Evolutionary conservation across 306 rosid genomes (phyloP).

Genomic region (Coriaria nepalensis): DNA sequence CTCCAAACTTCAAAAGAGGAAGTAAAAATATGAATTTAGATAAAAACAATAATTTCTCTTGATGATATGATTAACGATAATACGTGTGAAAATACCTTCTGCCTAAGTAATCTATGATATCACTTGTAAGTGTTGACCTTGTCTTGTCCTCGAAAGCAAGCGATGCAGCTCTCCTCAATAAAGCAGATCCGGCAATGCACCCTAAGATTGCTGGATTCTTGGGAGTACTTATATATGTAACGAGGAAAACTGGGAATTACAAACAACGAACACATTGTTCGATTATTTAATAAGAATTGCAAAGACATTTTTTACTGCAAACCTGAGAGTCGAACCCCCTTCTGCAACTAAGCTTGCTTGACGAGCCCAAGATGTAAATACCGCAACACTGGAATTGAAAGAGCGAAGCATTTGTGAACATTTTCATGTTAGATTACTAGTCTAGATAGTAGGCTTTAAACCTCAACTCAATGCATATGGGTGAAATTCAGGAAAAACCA

Average conservation of each 20-base stretch:
- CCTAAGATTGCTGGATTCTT: conserved; percentile 67
- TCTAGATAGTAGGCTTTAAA: neutral
- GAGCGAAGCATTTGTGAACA: neutral
- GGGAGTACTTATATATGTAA: conserved; percentile 19
- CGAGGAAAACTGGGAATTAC: conserved; percentile 7
- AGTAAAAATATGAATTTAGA: neutral
- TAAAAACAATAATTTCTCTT: no score
- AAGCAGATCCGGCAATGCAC: conserved; percentile 70
- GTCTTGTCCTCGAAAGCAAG: conserved; percentile 64
- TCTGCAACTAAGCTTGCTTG: conserved; percentile 20
- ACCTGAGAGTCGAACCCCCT: conserved; percentile 34
- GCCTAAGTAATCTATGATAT: conserved; percentile 81
- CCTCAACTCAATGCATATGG: no score
- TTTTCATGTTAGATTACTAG: neutral
- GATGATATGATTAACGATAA: no score
- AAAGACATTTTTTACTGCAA: conserved; percentile 5
- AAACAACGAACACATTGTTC: conserved; percentile 3
- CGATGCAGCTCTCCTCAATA: conserved; percentile 84
- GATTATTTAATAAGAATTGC: neutral
- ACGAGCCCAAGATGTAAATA: conserved; percentile 73
- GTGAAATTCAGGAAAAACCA: conserved; percentile 2
- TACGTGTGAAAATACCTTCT: conserved; percentile 35
- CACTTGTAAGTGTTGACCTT: conserved; percentile 79
- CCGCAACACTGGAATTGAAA: conserved; percentile 53
- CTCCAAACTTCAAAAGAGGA: conserved; percentile 52